These are phyloP conservation scores for Cyclanthera cordifolia DNA, from an alignment of 306 rosid species.

Conservation along the genomic window DNA sequence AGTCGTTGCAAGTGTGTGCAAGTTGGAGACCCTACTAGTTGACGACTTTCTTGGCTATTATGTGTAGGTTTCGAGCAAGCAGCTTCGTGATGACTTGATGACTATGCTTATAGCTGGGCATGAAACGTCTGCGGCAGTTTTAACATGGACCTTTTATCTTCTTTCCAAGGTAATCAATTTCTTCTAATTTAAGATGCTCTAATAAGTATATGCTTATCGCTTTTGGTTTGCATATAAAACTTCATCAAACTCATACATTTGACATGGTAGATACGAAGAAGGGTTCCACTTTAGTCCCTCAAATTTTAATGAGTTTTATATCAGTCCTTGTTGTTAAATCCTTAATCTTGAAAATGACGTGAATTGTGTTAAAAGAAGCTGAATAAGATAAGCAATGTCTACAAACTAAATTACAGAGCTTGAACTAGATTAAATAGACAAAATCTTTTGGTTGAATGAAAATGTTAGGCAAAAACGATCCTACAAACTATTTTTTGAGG, in stretches of 20 bases:
- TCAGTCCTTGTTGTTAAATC: not conserved
- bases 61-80: constrained; percentile 88
- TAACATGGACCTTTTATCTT: constrained; percentile 96
- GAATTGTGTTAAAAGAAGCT: not conserved
- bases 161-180: constrained; percentile 51
- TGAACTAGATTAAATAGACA: not conserved
- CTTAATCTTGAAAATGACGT: not conserved
- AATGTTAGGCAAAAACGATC: not conserved
- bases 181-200: not conserved
- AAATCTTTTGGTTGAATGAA: not conserved
- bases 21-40: not conserved
- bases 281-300: too few species aligned
- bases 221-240: not conserved
- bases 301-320: not conserved
- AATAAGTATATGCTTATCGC: not conserved
- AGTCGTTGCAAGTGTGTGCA: not conserved
- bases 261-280: too few species aligned
- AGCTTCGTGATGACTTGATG: constrained; percentile 97
- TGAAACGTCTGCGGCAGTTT: constrained; percentile 95
- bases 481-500: not conserved
- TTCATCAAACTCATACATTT: not conserved
- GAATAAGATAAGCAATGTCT: not conserved
- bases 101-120: constrained; percentile 99
- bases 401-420: not conserved
- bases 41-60: constrained; percentile 11